Evolutionary conservation across 345 rosid species (phyloP), one percentile per base, ranked within the genome.

Genomic region (Combretum micranthum): DNA sequence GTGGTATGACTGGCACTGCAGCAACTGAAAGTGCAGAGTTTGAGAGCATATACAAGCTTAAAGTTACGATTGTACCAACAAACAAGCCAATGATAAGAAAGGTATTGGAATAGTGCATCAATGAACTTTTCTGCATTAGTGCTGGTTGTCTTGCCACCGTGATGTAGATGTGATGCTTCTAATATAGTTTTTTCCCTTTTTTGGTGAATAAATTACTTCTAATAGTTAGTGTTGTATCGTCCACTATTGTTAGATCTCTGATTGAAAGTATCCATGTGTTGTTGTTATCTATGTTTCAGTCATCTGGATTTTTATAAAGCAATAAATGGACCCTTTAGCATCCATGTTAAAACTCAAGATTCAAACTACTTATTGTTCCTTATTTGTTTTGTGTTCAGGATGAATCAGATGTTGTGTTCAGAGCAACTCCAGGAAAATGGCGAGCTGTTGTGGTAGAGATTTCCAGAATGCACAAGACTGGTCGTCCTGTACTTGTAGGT

Each of bases 1-100:
- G 98, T 60, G 98, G 96, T 57, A 92, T 92, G 98, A 92, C 98
- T 72, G 98, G 98, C 48, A 92, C 98, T 64, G 98, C 98, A 19
- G 86, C 98, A 2, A 92, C 98, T 26, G 98, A 92, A 75, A 80
- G 87, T 74, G 80, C 95, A 25, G 98, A 92, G 80, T 92, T 92
- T 75, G 96, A 86, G 78, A 92, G 96, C 82, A 92, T 92, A 71
- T 92, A 88, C 87, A 92, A 88, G 74, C 89, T 92, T 53, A 88
- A 88, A 83, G 93, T 85, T 70, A 88, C 95, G 56, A 83, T 92
- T 69, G 96, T 92, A 52, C 98, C 98, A 22, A 92, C 96, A 58
- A 92, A 92, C 79, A 92, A 86, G 79, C 82, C 95, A 42, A 92
- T 92, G 98, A 81, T 88, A 61, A 84, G 98, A 76, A 88, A 88